A percentile compares a stretch with the other conserved stretches of the same genome.
Conservation (phyloP, 805 yeast genomes). For the Wickerhamomyces bisporus region DNA sequence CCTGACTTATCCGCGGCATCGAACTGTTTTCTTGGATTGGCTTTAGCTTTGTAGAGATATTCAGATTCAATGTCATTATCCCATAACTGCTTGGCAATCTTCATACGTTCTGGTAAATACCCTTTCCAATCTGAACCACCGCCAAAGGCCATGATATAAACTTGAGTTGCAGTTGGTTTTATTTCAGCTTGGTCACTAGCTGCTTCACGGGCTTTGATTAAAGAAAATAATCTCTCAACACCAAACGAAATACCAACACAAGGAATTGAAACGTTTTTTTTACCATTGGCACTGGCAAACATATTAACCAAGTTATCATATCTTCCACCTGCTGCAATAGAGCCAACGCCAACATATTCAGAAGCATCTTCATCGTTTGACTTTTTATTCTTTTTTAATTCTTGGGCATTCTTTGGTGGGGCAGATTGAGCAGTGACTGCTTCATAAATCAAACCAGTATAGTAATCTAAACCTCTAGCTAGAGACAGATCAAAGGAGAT, state of each 20-base stretch:
- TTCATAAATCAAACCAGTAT: constrained; percentile 95
- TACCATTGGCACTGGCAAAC: constrained; percentile 83
- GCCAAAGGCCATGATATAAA: constrained; percentile 95
- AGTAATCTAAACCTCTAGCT: constrained; percentile 96
- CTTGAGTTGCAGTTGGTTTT: constrained; percentile 87
- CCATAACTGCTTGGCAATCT: constrained; percentile 80
- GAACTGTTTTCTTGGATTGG: constrained; percentile 92
- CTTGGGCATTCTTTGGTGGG: constrained; percentile 81
- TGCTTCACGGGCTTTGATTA: constrained; percentile 72
- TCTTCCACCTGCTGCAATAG: constrained; percentile 98
- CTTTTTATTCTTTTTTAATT: constrained; percentile 45
- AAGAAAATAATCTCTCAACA: constrained; percentile 88
- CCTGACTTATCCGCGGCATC: constrained; percentile 97
- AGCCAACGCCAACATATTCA: constrained; percentile 96
- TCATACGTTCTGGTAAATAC: constrained; percentile 87
- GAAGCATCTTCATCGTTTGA: constrained; percentile 84
- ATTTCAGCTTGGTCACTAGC: constrained; percentile 47
- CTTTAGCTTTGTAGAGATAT: constrained; percentile 87
- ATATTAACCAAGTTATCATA: constrained; percentile 95
- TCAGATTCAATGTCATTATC: constrained; percentile 84
- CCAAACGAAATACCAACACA: constrained; percentile 98
- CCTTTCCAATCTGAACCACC: constrained; percentile 98
- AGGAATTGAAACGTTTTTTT: constrained; percentile 76
- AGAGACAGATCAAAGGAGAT: constrained; percentile 88
- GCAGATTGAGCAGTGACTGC: constrained; percentile 94